Evolutionary conservation across 2,329 filamentous ascomycete species (phyloP), one percentile per base, ranked within the genome.

Genomic region (Xylaria sp.): DNA sequence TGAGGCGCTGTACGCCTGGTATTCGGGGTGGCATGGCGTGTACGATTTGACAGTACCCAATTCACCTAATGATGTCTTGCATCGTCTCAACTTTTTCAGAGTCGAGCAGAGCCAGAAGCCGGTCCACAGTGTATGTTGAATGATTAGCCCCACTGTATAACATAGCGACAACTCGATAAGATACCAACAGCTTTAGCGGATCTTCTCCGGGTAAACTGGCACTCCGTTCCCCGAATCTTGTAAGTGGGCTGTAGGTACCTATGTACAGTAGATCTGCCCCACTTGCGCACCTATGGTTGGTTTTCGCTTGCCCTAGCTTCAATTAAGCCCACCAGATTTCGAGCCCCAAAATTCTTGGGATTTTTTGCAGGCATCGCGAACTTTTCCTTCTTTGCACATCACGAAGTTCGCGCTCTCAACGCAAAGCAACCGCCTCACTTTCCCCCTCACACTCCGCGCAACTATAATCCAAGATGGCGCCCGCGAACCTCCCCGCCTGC

Each of bases 401-500:
- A 73, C 69, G 69, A 77, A 71, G 71, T 75, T 73, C 72, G 76
- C 75, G 75, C 62, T 66, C 72, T 66, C 72, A 72, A 73, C 68
- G 69, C 67, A 71, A 64, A 61, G 67, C 67, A 69, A 73, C 59
- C 71, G 73, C 72, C 77, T 75, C 76, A 76, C 66, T 64, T 69
- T 62, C 67, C 64, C 70, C 72, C 72, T 74, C 71, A 53, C 69
- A 68, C 72, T 72, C 45, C 62, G 64, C 67, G 67, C 56, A 71
- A 61, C 53, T 17, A 57, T 27, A 61, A 84, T 83, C 87, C 90
- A 96, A 90, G 83, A 98, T 98, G 95, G 93, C 94, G 82, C 93
- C 95, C 83, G 89, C 90, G 80, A 97, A 98, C 88, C 92, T 98
- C 77, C 96, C 96, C 83, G 88, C 94, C 77, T 88, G 92, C 81